These are phyloP conservation scores for Calamus simplicifolius DNA, from an alignment of 176 grass and related monocot species.

Conservation along the genomic window DNA sequence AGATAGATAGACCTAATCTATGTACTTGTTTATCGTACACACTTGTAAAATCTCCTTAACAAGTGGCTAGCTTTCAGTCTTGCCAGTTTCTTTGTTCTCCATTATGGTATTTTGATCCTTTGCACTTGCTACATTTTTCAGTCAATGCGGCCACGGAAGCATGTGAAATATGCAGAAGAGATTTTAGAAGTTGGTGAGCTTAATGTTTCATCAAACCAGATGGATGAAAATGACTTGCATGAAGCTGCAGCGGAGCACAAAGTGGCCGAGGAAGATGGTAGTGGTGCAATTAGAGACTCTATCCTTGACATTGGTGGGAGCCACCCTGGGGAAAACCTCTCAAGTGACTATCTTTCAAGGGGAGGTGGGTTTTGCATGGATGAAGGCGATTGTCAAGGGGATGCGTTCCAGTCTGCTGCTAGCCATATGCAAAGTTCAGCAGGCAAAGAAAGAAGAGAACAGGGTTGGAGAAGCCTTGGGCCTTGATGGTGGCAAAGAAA, in stretches of 20 bases:
- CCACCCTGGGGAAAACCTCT: neutral
- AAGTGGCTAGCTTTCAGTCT: constrained; percentile 4
- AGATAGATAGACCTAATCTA: no score
- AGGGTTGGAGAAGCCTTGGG: no score
- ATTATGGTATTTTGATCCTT: constrained; percentile 6
- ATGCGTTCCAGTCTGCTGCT: no score
- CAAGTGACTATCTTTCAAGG: neutral
- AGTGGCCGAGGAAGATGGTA: constrained; percentile 12
- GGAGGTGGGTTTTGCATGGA: constrained; percentile 24
- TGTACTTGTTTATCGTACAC: no score
- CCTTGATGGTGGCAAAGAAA: no score
- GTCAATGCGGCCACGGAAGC: constrained; percentile 67
- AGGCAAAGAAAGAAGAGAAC: no score
- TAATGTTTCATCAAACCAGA: constrained; percentile 14
- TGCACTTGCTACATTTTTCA: constrained; percentile 25
- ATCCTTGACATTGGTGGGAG: neutral
- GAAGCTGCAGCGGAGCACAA: constrained; percentile 12
- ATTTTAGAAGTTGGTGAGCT: constrained; percentile 33
- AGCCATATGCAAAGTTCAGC: no score
- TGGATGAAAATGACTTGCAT: constrained; percentile 19
- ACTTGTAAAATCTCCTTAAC: no score
- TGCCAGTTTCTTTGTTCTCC: constrained; percentile 16
- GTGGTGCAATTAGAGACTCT: neutral
- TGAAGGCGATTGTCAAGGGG: no score
- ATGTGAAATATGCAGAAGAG: constrained; percentile 65